A percentile compares a stretch with the other conserved stretches of the same genome.
Conservation (phyloP, 2,329 filamentous ascomycete genomes). For the Paraphaeosphaeria sporulosa region DNA sequence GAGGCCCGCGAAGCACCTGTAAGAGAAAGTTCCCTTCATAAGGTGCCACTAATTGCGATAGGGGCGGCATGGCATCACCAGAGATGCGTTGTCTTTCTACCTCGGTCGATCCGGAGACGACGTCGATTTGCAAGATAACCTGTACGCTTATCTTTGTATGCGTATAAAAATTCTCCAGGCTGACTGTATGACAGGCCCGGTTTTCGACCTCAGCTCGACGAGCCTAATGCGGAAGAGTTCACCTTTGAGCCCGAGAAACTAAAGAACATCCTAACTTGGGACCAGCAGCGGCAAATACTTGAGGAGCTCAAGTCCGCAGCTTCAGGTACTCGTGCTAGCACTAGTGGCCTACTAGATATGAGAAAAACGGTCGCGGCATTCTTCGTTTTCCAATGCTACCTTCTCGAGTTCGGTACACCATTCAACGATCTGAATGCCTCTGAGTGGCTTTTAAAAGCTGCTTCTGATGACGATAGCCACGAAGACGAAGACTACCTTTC, state of each 20-base stretch:
- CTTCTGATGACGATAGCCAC: slow-evolving; percentile 15
- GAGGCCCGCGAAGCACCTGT: slow-evolving; percentile 6
- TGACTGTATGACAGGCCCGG: slow-evolving; percentile 7
- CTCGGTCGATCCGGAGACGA: slow-evolving; percentile 14
- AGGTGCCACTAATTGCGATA: background rate
- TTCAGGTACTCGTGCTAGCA: background rate
- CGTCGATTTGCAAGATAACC: slow-evolving; percentile 17
- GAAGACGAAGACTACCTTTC: slow-evolving; percentile 19
- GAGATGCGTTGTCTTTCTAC: slow-evolving; percentile 6
- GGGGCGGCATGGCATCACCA: slow-evolving; percentile 13
- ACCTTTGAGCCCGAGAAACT: slow-evolving; percentile 14
- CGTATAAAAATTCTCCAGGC: background rate
- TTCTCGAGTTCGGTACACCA: slow-evolving; percentile 13
- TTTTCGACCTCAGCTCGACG: slow-evolving; percentile 8
- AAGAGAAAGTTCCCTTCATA: background rate
- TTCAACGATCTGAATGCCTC: slow-evolving; percentile 11
- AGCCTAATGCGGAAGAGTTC: slow-evolving; percentile 13
- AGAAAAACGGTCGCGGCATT: slow-evolving; percentile 18
- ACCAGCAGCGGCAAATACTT: slow-evolving; percentile 19
- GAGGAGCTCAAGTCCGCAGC: slow-evolving; percentile 16
- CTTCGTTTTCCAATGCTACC: slow-evolving; percentile 19
- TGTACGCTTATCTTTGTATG: background rate
- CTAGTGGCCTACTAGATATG: slow-evolving; percentile 1
- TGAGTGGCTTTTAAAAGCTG: slow-evolving; percentile 14
- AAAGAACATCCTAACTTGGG: slow-evolving; percentile 16